phyloP scores from a whole-genome alignment of 2,329 filamentous ascomycete genomes.

The Claviceps pazoutovae region DNA sequence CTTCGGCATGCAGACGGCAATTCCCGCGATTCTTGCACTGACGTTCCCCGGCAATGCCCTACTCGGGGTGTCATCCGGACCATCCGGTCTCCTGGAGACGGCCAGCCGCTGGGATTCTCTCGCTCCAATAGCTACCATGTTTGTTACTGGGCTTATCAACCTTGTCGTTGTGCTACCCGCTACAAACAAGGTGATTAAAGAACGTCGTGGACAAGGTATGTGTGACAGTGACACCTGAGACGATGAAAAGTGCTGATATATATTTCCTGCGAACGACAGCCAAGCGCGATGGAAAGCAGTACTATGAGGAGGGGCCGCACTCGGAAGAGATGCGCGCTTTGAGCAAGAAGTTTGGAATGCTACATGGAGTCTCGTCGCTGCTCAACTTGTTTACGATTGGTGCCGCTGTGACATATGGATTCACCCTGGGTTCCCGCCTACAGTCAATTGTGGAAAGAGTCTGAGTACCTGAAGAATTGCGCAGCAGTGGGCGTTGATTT shows the following conservation, averaged over 20 bases:
- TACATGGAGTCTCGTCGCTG: conserved; percentile 72
- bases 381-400: conserved; percentile 61
- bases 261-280: conserved; percentile 30
- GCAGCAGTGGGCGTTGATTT: too few relatives aligned
- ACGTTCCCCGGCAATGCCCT: conserved; percentile 60
- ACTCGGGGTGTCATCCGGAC: conserved; percentile 31
- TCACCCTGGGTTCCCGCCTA: conserved; percentile 53
- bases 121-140: conserved; percentile 54
- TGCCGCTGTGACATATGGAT: conserved; percentile 63
- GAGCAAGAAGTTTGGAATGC: conserved; percentile 62
- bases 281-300: conserved; percentile 79
- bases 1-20: conserved; percentile 67
- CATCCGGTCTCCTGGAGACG: conserved; percentile 43
- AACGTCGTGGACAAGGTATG: conserved; percentile 65
- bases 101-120: conserved; percentile 51
- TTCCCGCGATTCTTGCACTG: conserved; percentile 59
- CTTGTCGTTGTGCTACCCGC: conserved; percentile 57
- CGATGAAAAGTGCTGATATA: conserved; percentile 7
- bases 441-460: conserved; percentile 22
- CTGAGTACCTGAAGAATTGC: neutral
- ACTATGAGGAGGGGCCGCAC: conserved; percentile 64
- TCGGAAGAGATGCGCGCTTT: conserved; percentile 70
- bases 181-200: conserved; percentile 59
- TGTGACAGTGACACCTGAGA: neutral
- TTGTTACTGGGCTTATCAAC: conserved; percentile 59